Base-by-base conservation (phyloP, 176 grass and related monocot species). In the Phyllostachys edulis region DNA sequence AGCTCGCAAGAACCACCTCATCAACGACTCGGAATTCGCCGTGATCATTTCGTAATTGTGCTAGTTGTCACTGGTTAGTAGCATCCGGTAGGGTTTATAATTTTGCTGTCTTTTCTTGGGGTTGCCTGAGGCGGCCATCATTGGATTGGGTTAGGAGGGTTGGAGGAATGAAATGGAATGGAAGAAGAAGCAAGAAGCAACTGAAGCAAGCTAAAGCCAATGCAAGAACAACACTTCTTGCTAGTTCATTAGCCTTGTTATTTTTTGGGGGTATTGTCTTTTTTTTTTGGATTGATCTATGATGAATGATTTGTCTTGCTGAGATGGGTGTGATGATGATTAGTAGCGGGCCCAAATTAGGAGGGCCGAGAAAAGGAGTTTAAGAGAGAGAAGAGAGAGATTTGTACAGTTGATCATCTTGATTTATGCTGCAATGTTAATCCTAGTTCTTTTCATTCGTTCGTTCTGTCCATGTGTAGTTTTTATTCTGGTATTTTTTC, bases 361-460 rank as follows among this genome's bases (percentile, higher is more conserved):
- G 78, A 86, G 54, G 82, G 71, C 81, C 87, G 21, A 11, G 67
- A 37, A 80, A 46, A 65, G 37, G 55, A 17, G 56, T 71, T 63
- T 84, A 42, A 75, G 47, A 73, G 46, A 49, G 42, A 23, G 55
- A 57, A 50, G 73, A 40, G 71, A 74, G 61, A 42, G 55, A 61
- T 71, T 47, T 80, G 82, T 88, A 88, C 87, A 89, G 81, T 85
- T 89, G 88, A 81, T 89, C 77, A 76, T 75, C 82, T 85, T 89
- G 51, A 76, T 85, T 89, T 86, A 72, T 89, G 77, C 20, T 82
- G 77, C 88, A 24, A 39, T 74, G 78, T 70, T 76, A 42, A 54
- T 85, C 67, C 67, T 66, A 73, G 75, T 64, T 64, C 26, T 10
- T 59, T 59, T 59, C 49, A 51, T 67, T 36, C 29, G 4, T 46